Evolutionary conservation across 305 asterid genomes (phyloP), one percentile per base, ranked within the genome.

Genomic region (Fraxinus sp.): DNA sequence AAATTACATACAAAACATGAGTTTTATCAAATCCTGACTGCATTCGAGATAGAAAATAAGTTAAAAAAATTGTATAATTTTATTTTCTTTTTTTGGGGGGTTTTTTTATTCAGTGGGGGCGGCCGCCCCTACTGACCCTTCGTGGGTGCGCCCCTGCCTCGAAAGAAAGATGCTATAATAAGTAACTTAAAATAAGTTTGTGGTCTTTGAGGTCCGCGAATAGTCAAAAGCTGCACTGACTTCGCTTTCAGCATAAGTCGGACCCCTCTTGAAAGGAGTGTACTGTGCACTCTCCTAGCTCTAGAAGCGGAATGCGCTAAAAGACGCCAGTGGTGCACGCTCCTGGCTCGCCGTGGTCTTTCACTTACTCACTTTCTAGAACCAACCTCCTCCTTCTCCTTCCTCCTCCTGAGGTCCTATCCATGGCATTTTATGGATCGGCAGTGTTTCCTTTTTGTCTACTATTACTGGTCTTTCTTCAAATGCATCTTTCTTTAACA

Each of bases 351-450:
- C 80, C 20, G 32, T 59, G 20, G 64, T 32, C 30, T 62, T 13
- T 20, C 71, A 22, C 44, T 36, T 77, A 36, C 76, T 35, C 86
- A 49, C 77, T 57, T 64, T 57, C 32, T 26, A 86, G 83, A 79
- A 80, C 78, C 59, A 13, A 80, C 68, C 80, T 52, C 36, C 80
- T 26, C 28, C 28, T 26, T 26, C 28, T 26, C 28, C 28, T 26
- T 68, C 78, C 33, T 55, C 71, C 26, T 68, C 20, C 74, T 68
- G 36, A 6, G 76, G 37, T 70, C 20, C 11, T 14, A 41, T 16
- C 90, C 83, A 93, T 94, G 97, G 91, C 91, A 74, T 86, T 85
- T 71, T 66, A 37, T 71, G 62, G 84, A 81, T 73, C 82, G 74
- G 72, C 85, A 79, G 76, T 82, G 35, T 86, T 87, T 78, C 89